Percentiles rank a stretch among this genome's conserved stretches.
These are phyloP conservation scores for Fraxinus sp. DNA, from an alignment of 305 asterid genomes.

Conservation along the genomic window DNA sequence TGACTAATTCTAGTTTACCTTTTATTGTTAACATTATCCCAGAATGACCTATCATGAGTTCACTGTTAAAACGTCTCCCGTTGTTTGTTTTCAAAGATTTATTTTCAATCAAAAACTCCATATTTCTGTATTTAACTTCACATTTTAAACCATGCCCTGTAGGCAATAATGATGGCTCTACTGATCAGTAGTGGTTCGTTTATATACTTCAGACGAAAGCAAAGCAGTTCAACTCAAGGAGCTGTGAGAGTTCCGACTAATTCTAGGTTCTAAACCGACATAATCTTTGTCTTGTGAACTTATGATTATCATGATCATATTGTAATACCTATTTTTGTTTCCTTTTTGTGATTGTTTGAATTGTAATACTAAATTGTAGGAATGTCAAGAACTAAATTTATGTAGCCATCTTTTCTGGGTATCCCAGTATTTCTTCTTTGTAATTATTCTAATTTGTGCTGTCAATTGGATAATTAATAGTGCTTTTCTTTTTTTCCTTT, in stretches of 20 bases:
- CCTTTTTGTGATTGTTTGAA: neutral
- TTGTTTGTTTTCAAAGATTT: neutral
- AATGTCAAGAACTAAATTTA: neutral
- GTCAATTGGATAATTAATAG: neutral
- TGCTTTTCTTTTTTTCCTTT: neutral
- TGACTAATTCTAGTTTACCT: neutral
- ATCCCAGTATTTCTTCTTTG: neutral
- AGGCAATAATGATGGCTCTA: constrained; percentile 68
- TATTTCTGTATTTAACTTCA: constrained; percentile 6
- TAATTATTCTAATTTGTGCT: neutral
- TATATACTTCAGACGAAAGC: constrained; percentile 61
- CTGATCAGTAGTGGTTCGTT: constrained; percentile 74
- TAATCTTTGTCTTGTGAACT: neutral
- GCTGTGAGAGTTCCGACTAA: constrained; percentile 63
- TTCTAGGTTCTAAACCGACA: constrained; percentile 52
- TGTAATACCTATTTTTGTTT: neutral
- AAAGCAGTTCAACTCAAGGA: constrained; percentile 48
- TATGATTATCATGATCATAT: neutral
- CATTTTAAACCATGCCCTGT: constrained; percentile 3
- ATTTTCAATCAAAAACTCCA: neutral
- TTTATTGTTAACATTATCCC: neutral
- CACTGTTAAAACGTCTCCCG: neutral
- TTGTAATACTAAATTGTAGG: neutral
- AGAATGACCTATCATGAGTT: neutral
- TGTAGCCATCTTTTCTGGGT: neutral